Evolutionary conservation across 768 basidiomycete species (phyloP).

Genomic region (Filobasidium floriforme): DNA sequence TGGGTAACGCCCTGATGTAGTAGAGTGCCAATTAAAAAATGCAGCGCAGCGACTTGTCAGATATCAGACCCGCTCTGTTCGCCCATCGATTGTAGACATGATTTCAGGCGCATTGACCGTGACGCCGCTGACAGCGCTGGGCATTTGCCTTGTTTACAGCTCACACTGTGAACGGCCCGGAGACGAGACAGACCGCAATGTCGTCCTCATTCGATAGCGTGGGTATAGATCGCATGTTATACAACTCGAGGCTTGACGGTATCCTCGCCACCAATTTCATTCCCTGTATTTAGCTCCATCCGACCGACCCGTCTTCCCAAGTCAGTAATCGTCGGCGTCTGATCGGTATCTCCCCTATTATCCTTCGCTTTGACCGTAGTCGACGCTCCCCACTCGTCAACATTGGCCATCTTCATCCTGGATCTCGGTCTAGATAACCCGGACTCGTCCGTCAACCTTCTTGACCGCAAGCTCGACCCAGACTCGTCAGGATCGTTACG

Average conservation of each 20-base stretch:
- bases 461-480: not conserved
- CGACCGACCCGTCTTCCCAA: not conserved
- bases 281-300: not conserved
- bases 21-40: too few relatives aligned
- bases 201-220: too few relatives aligned
- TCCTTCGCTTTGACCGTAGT: not conserved
- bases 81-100: too few relatives aligned
- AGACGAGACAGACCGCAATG: too few relatives aligned
- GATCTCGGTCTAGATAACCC: not conserved
- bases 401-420: not conserved
- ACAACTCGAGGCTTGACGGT: not conserved
- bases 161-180: too few relatives aligned
- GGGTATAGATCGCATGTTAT: too few relatives aligned
- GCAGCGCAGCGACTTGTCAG: too few relatives aligned
- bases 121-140: too few relatives aligned
- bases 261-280: not conserved
- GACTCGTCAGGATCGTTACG: not conserved
- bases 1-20: too few relatives aligned
- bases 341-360: not conserved
- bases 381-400: not conserved
- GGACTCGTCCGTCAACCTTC: not conserved
- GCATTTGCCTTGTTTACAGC: too few relatives aligned
- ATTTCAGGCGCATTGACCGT: too few relatives aligned
- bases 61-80: too few relatives aligned
- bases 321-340: conserved; percentile 1